A percentile compares a stretch with the other conserved stretches of the same genome.
phyloP scores from a whole-genome alignment of 23 red algal species.

The Gracilaria vermiculophylla region DNA sequence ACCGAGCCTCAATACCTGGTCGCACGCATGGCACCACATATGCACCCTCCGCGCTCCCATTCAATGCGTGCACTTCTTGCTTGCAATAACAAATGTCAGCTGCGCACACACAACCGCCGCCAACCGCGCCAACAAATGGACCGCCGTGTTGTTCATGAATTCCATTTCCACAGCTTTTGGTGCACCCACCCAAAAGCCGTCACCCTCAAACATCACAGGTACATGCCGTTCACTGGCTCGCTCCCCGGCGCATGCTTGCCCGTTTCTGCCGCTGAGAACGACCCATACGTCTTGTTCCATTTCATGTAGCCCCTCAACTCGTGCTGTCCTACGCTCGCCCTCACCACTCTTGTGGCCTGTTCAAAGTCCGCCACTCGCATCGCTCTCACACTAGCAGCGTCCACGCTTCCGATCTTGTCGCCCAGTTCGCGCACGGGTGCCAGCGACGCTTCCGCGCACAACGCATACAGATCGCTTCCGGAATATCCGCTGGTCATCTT shows the following conservation, averaged over 20 bases:
- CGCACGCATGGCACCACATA: too few relatives aligned
- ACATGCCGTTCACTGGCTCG: neutral
- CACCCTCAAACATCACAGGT: neutral
- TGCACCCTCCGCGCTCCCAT: too few relatives aligned
- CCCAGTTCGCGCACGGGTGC: constrained; percentile 85
- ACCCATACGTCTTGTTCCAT: constrained; percentile 93
- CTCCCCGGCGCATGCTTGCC: neutral
- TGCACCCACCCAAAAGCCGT: too few relatives aligned
- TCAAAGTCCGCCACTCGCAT: constrained; percentile 78
- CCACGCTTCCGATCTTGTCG: constrained; percentile 60
- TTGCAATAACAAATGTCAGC: too few relatives aligned
- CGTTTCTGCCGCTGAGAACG: constrained; percentile 54
- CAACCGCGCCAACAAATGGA: too few relatives aligned
- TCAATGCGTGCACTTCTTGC: too few relatives aligned
- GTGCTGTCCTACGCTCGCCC: constrained; percentile 65
- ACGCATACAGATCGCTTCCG: constrained; percentile 89
- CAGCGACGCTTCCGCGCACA: constrained; percentile 91
- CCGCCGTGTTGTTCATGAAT: too few relatives aligned
- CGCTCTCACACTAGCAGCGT: constrained; percentile 63
- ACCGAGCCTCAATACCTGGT: too few relatives aligned
- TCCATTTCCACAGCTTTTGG: too few relatives aligned
- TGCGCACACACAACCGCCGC: too few relatives aligned
- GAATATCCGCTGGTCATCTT: constrained; percentile 79
- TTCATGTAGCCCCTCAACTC: constrained; percentile 80
- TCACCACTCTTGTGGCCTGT: constrained; percentile 49